These are phyloP conservation scores for Rhizophlyctis rosea DNA, from an alignment of 192 early-diverging fungal species.

Conservation along the genomic window DNA sequence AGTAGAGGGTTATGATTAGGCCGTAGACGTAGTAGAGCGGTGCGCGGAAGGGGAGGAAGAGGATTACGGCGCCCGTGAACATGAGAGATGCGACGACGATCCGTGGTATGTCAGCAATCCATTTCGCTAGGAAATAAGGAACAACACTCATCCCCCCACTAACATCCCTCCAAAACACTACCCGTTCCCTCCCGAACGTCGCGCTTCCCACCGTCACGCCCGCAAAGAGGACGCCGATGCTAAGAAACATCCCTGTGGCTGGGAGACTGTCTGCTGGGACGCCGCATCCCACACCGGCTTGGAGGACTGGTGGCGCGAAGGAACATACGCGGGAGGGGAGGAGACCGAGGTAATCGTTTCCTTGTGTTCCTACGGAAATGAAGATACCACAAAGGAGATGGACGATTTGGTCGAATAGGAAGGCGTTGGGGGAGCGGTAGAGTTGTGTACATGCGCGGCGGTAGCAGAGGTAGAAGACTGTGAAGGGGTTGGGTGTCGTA, in stretches of 20 bases:
- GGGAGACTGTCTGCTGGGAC: slow-evolving; percentile 29
- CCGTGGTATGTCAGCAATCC: slow-evolving; percentile 57
- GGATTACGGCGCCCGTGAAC: slow-evolving; percentile 54
- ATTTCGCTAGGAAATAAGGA: slow-evolving; percentile 62
- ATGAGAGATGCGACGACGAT: slow-evolving; percentile 54
- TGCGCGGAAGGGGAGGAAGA: slow-evolving; percentile 48
- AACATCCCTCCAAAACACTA: slow-evolving; percentile 65
- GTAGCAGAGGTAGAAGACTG: slow-evolving; percentile 48
- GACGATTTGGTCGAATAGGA: slow-evolving; percentile 52
- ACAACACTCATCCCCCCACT: slow-evolving; percentile 54
- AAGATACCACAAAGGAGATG: slow-evolving; percentile 54
- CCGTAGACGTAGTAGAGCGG: slow-evolving; percentile 28
- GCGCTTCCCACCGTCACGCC: slow-evolving; percentile 54
- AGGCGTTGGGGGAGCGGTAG: slow-evolving; percentile 42
- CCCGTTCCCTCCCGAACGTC: slow-evolving; percentile 57
- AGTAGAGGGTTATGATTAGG: slow-evolving; percentile 51
- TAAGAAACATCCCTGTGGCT: slow-evolving; percentile 54
- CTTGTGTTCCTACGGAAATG: slow-evolving; percentile 34
- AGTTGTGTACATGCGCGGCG: slow-evolving; percentile 33
- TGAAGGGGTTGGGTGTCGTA: slow-evolving; percentile 40
- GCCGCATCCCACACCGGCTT: slow-evolving; percentile 11
- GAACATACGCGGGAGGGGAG: slow-evolving; percentile 47
- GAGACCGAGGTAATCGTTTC: slow-evolving; percentile 50
- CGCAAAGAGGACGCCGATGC: slow-evolving; percentile 55
- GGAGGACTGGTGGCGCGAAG: slow-evolving; percentile 35